Base-by-base conservation (phyloP, 805 yeast species). In the Trichomonascus vanleenenianus region DNA sequence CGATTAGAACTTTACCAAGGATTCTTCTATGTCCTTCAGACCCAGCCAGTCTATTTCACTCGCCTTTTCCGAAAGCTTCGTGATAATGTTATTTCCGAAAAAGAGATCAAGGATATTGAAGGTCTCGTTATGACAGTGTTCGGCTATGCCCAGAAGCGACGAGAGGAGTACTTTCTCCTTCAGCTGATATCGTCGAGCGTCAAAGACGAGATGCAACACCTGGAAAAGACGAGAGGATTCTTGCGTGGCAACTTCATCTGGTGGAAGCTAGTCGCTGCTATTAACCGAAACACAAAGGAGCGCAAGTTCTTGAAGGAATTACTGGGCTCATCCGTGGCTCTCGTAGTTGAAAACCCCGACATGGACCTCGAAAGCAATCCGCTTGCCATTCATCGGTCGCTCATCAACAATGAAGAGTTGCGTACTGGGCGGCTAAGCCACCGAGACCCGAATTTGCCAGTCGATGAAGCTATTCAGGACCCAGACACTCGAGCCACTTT, bases 301-400 rank as follows among this genome's bases (percentile, higher is more conserved):
- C 62, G 62, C 15, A 55, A 59, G 30, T 48, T 50, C 2, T 61
- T 64, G 51, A 59, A 49, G 22, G 52, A 44, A 5, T 52, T 76
- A 4, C 59, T 77, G 30, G 61, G 65, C 0, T 63, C 71, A 1
- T 52, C 73, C 16, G 59, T 74, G 2, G 61, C 47, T 7, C 9
- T 32, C 2, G 51, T 57, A 12, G 50, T 51, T 4, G 56, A 56
- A 8, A 37, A 48, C 32, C 48, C 47, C 2, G 66, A 64, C 4
- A 60, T 81, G 9, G 79, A 81, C 45, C 78, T 87, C 52, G 96
- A 89, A 58, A 78, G 89, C 45, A 85, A 88, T 60, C 97, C 97
- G 2, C 60, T 75, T 2, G 63, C 65, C 12, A 61, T 60, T 18
- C 59, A 56, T 36, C 51, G 63, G 18, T 42, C 53, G 14, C 35